A percentile compares a stretch with the other conserved stretches of the same genome.
Conservation (phyloP, 164 flowering plant genomes). For the Chloranthus sessilifolius region DNA sequence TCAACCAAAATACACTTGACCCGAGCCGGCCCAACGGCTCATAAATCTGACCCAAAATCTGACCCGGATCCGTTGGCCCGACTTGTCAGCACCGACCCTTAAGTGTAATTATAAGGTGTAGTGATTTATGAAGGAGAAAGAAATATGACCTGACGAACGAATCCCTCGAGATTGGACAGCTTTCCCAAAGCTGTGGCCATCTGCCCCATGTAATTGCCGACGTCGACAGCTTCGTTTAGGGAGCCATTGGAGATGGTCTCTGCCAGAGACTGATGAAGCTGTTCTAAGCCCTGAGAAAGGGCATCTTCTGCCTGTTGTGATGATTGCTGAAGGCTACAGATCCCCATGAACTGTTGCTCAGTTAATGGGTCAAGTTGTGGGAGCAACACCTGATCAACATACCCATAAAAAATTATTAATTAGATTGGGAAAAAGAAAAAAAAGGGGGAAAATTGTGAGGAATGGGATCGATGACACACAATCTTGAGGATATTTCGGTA, state of each 20-base stretch:
- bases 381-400: conserved; percentile 49
- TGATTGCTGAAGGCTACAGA: conserved; percentile 78
- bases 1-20: no score
- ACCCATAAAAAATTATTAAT: not conserved
- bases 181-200: conserved; percentile 88
- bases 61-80: no score
- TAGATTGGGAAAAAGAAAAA: not conserved
- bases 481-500: no score
- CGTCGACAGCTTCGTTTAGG: conserved; percentile 36
- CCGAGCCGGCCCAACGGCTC: no score
- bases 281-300: conserved; percentile 85
- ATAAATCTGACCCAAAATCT: not conserved
- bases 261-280: conserved; percentile 78
- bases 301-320: conserved; percentile 97
- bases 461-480: no score
- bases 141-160: conserved; percentile 79
- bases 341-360: conserved; percentile 87
- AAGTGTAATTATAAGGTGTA: no score
- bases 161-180: conserved; percentile 88
- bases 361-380: conserved; percentile 83
- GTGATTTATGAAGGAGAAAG: not conserved
- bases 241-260: conserved; percentile 67
- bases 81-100: no score
- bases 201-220: conserved; percentile 54
- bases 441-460: not conserved